Percentiles rank a stretch among this genome's conserved stretches.
Conservation (phyloP, 768 basidiomycete species). For the Lentinus brumalis region DNA sequence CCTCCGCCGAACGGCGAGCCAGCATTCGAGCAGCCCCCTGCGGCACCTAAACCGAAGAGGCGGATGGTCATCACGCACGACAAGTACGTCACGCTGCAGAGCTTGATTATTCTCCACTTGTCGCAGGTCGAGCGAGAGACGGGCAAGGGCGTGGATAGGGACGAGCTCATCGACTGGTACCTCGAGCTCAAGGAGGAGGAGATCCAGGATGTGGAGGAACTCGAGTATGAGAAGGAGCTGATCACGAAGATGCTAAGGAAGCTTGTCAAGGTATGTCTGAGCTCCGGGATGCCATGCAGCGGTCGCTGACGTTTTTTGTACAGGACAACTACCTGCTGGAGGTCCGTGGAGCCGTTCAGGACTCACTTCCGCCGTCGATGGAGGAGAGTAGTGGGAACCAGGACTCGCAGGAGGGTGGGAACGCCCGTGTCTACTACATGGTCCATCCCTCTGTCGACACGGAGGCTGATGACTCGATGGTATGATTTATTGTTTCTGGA, state of each 20-base stretch:
- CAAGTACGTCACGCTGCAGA: conserved; percentile 89
- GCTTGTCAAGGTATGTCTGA: conserved; percentile 76
- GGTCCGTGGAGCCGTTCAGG: conserved; percentile 80
- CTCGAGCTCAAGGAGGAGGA: conserved; percentile 87
- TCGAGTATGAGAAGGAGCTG: conserved; percentile 90
- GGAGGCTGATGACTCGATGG: conserved; percentile 48
- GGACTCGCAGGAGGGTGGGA: conserved; percentile 47
- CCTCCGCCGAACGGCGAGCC: conserved; percentile 9
- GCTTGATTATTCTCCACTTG: conserved; percentile 83
- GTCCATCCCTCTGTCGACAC: conserved; percentile 88
- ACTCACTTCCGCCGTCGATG: conserved; percentile 66
- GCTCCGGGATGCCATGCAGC: background rate
- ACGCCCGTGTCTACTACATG: conserved; percentile 81
- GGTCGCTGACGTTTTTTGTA: background rate
- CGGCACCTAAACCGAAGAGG: conserved; percentile 46
- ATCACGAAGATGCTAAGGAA: conserved; percentile 87
- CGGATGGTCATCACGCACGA: conserved; percentile 96
- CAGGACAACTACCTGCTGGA: conserved; percentile 88
- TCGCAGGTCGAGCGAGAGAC: conserved; percentile 74
- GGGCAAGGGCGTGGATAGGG: conserved; percentile 78
- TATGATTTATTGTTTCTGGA: conserved; percentile 4
- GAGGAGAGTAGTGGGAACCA: conserved; percentile 61
- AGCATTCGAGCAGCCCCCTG: conserved; percentile 26
- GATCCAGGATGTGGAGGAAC: conserved; percentile 78
- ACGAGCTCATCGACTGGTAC: conserved; percentile 97